Evolutionary conservation across 2,329 filamentous ascomycete species (phyloP).

Genomic region (Pezicula carpinea): DNA sequence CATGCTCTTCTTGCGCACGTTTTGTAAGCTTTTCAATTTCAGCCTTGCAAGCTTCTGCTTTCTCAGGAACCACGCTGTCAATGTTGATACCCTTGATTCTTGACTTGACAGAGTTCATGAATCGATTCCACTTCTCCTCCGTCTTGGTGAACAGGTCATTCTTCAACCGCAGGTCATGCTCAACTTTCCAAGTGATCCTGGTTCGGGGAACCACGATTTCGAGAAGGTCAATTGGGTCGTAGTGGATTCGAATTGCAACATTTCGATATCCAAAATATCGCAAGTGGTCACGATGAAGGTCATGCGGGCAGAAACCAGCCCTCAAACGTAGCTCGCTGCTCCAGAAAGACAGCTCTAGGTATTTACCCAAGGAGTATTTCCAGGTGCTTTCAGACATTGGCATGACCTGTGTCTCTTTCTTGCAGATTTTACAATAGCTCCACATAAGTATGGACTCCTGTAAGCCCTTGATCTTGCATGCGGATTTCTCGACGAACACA

Average conservation of each 20-base stretch:
- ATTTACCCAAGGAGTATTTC: constrained; percentile 99
- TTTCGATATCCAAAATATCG: constrained; percentile 89
- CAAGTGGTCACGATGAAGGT: constrained; percentile 87
- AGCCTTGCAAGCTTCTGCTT: constrained; percentile 72
- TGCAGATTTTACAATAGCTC: constrained; percentile 91
- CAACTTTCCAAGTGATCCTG: constrained; percentile 95
- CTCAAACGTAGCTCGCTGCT: constrained; percentile 74
- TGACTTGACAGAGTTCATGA: constrained; percentile 81
- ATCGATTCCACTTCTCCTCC: constrained; percentile 77
- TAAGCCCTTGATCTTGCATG: constrained; percentile 59
- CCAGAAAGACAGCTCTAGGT: constrained; percentile 97
- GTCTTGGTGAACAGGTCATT: constrained; percentile 84
- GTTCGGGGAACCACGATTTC: constrained; percentile 91
- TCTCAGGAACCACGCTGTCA: constrained; percentile 85
- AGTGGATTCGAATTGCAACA: constrained; percentile 82
- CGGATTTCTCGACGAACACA: constrained; percentile 76
- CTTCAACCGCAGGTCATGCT: constrained; percentile 85
- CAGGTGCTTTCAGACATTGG: constrained; percentile 92
- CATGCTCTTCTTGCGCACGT: constrained; percentile 80
- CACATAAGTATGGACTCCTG: constrained; percentile 89
- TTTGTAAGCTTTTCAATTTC: constrained; percentile 76
- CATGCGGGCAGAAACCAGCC: constrained; percentile 77
- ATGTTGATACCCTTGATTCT: constrained; percentile 85
- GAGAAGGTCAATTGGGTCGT: constrained; percentile 85
- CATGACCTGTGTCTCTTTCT: constrained; percentile 82